Evolutionary conservation across 192 early-diverging fungal genomes (phyloP), one percentile per base, ranked within the genome.

Genomic region (Geranomyces michiganensis): DNA sequence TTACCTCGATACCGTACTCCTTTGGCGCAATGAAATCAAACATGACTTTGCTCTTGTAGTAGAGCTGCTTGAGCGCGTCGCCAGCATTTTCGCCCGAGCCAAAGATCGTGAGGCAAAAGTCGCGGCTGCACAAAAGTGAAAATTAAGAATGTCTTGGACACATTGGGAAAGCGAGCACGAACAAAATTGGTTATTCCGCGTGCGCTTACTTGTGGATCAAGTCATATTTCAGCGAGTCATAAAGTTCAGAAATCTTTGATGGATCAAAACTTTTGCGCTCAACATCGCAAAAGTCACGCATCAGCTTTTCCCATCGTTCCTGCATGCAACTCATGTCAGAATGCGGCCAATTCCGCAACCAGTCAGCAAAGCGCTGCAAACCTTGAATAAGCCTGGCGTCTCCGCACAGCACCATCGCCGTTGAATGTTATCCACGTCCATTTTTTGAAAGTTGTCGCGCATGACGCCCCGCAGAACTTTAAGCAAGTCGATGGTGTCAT

Each of bases 231-330:
- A 97, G 78, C 33, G 95, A 95, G 73, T 99, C 96, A 71, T 97
- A 96, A 7, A 98, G 81, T 70, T 96, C 93, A 15, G 93, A 93
- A 7, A 94, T 88, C 73, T 94, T 94, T 33, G 92, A 91, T 0
- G 94, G 92, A 68, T 81, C 82, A 68, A 82, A 83, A 22, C 74
- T 55, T 8, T 32, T 68, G 13, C 77, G 68, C 22, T 84, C 81
- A 1, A 86, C 83, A 65, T 88, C 86, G 66, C 87, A 90, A 77
- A 96, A 96, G 62, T 94, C 92, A n/a, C 81, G 79, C 70, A 99
- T 92, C 29, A 99, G 84, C 73, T 99, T 99, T 75, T 96, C 94
- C 96, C 96, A 98, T 15, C 96, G 86, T 80, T 98, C 96, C 64
- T 86, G n/a, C n/a, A n/a, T n/a, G n/a, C n/a, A n/a, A n/a, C n/a